A percentile compares a stretch with the other conserved stretches of the same genome.
phyloP scores from a whole-genome alignment of 306 rosid genomes.

The Quercus engelmannii region DNA sequence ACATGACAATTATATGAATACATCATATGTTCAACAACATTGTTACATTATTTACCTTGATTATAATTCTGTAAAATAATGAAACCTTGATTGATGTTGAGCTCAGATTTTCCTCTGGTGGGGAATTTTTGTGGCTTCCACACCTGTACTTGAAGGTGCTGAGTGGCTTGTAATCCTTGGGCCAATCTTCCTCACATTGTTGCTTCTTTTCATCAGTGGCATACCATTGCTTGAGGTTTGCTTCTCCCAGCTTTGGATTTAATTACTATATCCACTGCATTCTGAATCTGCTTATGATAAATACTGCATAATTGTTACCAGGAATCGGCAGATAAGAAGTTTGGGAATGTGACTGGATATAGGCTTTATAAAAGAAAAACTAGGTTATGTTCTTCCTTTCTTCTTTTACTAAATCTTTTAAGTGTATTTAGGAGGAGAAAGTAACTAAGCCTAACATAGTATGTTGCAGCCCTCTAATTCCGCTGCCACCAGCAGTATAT shows the following conservation, averaged over 20 bases:
- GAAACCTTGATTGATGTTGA: conserved; percentile 23
- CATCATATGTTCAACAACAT: background rate
- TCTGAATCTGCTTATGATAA: conserved; percentile 15
- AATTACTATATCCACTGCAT: background rate
- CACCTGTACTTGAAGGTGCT: conserved; percentile 64
- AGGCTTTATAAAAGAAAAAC: conserved; percentile 65
- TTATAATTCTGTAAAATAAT: conserved; percentile 9
- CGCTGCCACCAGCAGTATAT: conserved; percentile 57
- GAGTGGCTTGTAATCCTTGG: conserved; percentile 93
- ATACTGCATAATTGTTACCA: conserved; percentile 37
- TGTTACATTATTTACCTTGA: background rate
- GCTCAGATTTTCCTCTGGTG: conserved; percentile 90
- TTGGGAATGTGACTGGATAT: conserved; percentile 65
- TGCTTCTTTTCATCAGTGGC: conserved; percentile 98
- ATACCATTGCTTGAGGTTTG: conserved; percentile 92
- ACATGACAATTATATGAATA: background rate
- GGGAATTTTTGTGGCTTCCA: conserved; percentile 90
- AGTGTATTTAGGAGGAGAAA: conserved; percentile 16
- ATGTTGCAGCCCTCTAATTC: conserved; percentile 84
- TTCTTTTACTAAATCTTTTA: conserved; percentile 15
- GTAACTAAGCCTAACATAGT: conserved; percentile 20
- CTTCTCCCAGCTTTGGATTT: conserved; percentile 26
- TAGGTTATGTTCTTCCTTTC: conserved; percentile 43
- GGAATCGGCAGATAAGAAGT: conserved; percentile 93
- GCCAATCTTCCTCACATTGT: conserved; percentile 71